phyloP scores from a whole-genome alignment of 2,329 filamentous ascomycete species.

The Sphaceloma murrayae region DNA sequence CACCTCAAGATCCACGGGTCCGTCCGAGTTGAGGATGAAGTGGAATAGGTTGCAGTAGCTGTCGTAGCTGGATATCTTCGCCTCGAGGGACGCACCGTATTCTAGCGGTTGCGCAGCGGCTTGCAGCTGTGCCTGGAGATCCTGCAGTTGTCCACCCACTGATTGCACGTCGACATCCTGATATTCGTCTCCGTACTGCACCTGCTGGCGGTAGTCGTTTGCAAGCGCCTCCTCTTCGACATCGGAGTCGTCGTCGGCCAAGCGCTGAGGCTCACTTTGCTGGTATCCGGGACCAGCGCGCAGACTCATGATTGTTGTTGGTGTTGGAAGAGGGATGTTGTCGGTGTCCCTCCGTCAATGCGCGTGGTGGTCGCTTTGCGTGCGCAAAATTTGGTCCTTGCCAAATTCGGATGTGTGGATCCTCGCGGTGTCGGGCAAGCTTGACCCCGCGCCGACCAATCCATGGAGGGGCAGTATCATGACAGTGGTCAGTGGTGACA shows the following conservation, averaged over 20 bases:
- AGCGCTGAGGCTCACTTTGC: constrained; percentile 32
- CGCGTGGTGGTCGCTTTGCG: too few species aligned
- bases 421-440: constrained; percentile 2
- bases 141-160: constrained; percentile 63
- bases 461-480: background rate
- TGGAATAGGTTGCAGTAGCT: constrained; percentile 99
- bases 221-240: constrained; percentile 93
- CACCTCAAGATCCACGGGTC: constrained; percentile 93
- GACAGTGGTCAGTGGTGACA: background rate
- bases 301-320: constrained; percentile 28
- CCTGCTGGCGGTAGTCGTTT: constrained; percentile 92
- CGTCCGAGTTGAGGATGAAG: constrained; percentile 97
- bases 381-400: too few species aligned
- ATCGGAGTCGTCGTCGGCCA: constrained; percentile 58
- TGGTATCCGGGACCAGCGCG: constrained; percentile 32
- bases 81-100: constrained; percentile 89
- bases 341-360: too few species aligned
- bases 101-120: constrained; percentile 91
- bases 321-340: background rate
- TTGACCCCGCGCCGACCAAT: background rate
- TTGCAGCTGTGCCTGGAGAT: constrained; percentile 84
- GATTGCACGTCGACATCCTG: constrained; percentile 52
- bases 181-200: constrained; percentile 75
- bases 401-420: constrained; percentile 10
- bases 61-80: constrained; percentile 98